Evolutionary conservation across 2,329 filamentous ascomycete species (phyloP), one percentile per base, ranked within the genome.

Genomic region (Torrubiella hemipterigena): DNA sequence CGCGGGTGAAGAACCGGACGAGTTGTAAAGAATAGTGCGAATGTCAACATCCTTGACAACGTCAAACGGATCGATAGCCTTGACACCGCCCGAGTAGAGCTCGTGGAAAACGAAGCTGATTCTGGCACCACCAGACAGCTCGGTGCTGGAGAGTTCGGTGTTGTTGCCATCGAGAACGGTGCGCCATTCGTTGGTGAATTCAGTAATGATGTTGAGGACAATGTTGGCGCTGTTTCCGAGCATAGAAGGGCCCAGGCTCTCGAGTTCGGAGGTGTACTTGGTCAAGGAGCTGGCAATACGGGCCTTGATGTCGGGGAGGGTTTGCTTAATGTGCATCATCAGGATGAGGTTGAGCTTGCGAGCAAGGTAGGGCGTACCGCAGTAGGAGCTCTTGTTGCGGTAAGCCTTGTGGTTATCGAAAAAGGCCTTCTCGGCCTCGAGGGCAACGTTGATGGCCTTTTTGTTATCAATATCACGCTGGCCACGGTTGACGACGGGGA

Each of bases 311-410:
- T 98, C 91, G 24, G 91, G 91, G 11, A 98, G 73, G 2, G 91
- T 98, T 65, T 98, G 89, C 63, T 98, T 98, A 67, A 98, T 98
- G 66, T 98, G 91, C 91, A 98, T 98, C 89, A 98, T 96, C 45
- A 98, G 72, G 51, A 98, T 96, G 49, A 98, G 69, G 61, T 98
- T 98, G 38, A 98, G 74, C 63, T 98, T 98, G 45, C 89, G 78
- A 4, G 91, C 91, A 37, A 98, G 68, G 52, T 98, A 98, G 4
- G 91, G 91, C 4, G 91, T 98, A 56, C 91, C 91, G 58, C 91
- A 98, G 69, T 98, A 98, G 6, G 87, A 83, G 52, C 85, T 87
- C 76, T 98, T 98, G 63, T 96, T 98, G 38, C 87, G 75, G 61
- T 98, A 98, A 20, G 91, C 89, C 64, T 93, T 93, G 72, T 98